These are phyloP conservation scores for Penicillium canariense DNA, from an alignment of 495 filamentous ascomycete species.

Conservation along the genomic window DNA sequence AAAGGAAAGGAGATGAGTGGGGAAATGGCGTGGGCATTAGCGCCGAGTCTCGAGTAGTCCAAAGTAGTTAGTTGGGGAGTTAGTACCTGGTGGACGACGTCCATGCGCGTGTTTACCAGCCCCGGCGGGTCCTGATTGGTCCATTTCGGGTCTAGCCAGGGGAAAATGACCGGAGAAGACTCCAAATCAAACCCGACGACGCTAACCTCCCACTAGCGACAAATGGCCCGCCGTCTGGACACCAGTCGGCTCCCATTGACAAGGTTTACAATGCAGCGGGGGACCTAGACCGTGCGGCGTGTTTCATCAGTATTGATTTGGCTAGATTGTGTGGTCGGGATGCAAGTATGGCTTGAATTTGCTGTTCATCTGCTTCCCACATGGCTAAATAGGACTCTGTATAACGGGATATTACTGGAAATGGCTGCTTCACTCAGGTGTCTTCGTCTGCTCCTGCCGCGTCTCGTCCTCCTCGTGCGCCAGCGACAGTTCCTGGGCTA, in stretches of 20 bases:
- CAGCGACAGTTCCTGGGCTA: conserved; percentile 49
- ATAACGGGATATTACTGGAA: background rate
- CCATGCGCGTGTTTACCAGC: too few relatives aligned
- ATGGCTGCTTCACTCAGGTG: background rate
- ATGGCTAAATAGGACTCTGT: background rate
- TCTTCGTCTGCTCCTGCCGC: background rate
- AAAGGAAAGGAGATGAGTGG: conserved; percentile 9
- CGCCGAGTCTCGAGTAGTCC: background rate
- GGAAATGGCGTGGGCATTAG: conserved; percentile 4
- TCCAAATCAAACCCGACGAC: background rate
- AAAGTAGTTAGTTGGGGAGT: too few relatives aligned
- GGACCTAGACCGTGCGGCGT: background rate
- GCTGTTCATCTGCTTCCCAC: background rate
- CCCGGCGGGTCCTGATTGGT: too few relatives aligned
- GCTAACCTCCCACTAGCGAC: background rate
- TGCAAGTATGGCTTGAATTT: background rate
- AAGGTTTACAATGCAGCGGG: background rate
- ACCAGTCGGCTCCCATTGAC: background rate
- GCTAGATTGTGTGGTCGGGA: background rate
- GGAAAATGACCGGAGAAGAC: too few relatives aligned
- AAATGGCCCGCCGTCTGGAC: background rate
- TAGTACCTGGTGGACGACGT: too few relatives aligned
- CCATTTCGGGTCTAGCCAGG: too few relatives aligned
- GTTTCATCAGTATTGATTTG: background rate
- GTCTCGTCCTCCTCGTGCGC: conserved; percentile 34